phyloP scores from a whole-genome alignment of 1,139 yeast species.

The Yamadazyma diddensiae region DNA sequence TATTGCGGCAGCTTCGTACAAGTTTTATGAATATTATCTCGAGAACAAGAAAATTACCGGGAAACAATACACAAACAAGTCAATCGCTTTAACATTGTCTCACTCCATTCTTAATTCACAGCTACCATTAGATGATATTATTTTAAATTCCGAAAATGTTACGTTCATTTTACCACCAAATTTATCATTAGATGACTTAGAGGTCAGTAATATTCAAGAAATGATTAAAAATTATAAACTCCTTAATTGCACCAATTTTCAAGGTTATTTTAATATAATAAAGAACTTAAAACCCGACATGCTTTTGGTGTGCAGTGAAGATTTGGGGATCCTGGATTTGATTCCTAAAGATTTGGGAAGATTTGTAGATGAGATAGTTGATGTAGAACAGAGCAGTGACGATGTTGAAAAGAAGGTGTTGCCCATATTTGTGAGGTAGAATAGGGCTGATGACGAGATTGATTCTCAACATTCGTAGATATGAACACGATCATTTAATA shows the following conservation, averaged over 20 bases:
- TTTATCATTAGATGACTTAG: slow-evolving; percentile 40
- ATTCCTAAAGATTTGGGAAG: slow-evolving; percentile 38
- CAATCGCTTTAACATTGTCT: slow-evolving; percentile 44
- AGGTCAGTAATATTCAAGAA: slow-evolving; percentile 13
- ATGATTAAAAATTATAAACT: slow-evolving; percentile 35
- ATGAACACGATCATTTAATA: no score
- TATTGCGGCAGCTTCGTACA: slow-evolving; percentile 34
- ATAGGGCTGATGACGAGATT: no score
- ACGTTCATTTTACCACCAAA: slow-evolving; percentile 50
- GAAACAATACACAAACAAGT: slow-evolving; percentile 28
- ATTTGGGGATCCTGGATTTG: slow-evolving; percentile 34
- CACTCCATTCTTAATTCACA: slow-evolving; percentile 39
- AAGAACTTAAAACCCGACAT: slow-evolving; percentile 44
- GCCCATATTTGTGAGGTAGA: slow-evolving; percentile 13
- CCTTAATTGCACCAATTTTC: slow-evolving; percentile 39
- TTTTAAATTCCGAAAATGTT: slow-evolving; percentile 37
- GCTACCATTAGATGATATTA: slow-evolving; percentile 40
- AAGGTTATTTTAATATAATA: slow-evolving; percentile 41
- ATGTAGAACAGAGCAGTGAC: slow-evolving; percentile 17
- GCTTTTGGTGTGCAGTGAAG: slow-evolving; percentile 42
- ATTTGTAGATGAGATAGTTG: slow-evolving; percentile 38
- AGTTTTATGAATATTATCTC: slow-evolving; percentile 25
- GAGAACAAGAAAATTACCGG: slow-evolving; percentile 1
- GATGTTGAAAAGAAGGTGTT: slow-evolving; percentile 12
- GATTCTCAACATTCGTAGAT: no score